These are phyloP conservation scores for Aquanectria penicillioides DNA, from an alignment of 2,329 filamentous ascomycete species.

Conservation along the genomic window DNA sequence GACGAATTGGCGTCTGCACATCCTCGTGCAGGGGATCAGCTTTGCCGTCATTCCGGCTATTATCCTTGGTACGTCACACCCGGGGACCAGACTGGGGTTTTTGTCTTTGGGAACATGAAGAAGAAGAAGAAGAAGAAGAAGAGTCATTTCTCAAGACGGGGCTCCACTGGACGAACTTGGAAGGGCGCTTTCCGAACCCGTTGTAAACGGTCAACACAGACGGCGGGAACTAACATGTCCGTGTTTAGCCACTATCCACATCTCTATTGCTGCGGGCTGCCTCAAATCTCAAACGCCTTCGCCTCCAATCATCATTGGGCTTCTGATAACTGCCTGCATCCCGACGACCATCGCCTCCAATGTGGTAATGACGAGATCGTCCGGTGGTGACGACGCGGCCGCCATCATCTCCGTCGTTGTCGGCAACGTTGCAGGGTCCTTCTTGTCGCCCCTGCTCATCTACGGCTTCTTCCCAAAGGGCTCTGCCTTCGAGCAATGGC, in stretches of 20 bases:
- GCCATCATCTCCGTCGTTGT: constrained; percentile 75
- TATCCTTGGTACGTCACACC: constrained; percentile 59
- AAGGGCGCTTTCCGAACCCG: too few relatives aligned
- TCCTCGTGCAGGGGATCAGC: constrained; percentile 73
- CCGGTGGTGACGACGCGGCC: constrained; percentile 73
- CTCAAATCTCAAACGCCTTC: constrained; percentile 67
- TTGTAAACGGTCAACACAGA: too few relatives aligned
- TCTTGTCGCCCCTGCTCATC: constrained; percentile 72
- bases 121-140: too few relatives aligned
- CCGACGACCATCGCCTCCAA: constrained; percentile 80
- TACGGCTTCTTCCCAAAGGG: constrained; percentile 67
- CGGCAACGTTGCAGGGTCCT: constrained; percentile 75
- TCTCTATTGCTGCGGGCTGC: constrained; percentile 57
- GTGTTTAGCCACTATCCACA: constrained; percentile 54
- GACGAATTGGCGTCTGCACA: constrained; percentile 73
- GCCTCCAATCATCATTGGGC: constrained; percentile 71
- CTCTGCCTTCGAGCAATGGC: constrained; percentile 65
- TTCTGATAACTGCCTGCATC: constrained; percentile 73
- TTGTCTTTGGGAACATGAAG: not conserved
- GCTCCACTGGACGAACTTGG: too few relatives aligned
- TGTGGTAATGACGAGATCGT: constrained; percentile 76
- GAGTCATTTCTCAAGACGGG: too few relatives aligned
- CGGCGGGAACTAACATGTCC: constrained; percentile 30
- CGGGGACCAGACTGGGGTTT: not conserved
- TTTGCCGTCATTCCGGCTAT: constrained; percentile 73